Percentiles rank a stretch among this genome's conserved stretches.
Conservation (phyloP, 164 flowering plant species). For the Sextonia rubra region DNA sequence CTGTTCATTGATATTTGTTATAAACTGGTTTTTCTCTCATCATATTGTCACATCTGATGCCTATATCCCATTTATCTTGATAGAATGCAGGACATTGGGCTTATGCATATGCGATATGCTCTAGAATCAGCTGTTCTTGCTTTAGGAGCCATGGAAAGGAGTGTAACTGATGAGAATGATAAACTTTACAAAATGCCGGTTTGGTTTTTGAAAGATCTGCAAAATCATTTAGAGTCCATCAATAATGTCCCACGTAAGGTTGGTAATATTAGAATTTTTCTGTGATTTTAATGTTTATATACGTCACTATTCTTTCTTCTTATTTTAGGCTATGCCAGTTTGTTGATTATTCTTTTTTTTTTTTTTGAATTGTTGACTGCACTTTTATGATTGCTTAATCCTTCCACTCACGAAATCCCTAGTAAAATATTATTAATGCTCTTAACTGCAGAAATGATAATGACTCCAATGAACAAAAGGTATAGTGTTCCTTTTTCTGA, state of each 20-base stretch:
- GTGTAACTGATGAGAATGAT: conserved; percentile 37
- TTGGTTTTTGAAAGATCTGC: conserved; percentile 58
- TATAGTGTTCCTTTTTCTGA: background rate
- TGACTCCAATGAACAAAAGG: background rate
- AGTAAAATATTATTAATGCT: background rate
- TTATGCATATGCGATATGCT: conserved; percentile 97
- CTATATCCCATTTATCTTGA: conserved; percentile 7
- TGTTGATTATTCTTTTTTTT: background rate
- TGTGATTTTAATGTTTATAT: background rate
- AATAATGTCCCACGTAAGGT: conserved; percentile 83
- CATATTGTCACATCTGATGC: conserved; percentile 6
- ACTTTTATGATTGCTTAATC: background rate
- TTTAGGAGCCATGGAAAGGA: conserved; percentile 70
- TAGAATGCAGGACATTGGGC: conserved; percentile 95
- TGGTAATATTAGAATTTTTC: conserved; percentile 7
- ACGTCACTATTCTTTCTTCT: background rate
- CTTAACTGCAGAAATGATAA: background rate
- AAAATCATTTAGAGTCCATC: conserved; percentile 71
- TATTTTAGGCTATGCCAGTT: background rate
- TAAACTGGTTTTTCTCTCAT: conserved; percentile 3
- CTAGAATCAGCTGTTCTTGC: conserved; percentile 79
- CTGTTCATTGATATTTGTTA: background rate
- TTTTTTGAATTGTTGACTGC: background rate
- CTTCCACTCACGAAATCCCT: background rate
- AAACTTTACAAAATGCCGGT: conserved; percentile 36